Conservation (phyloP, 306 rosid species). For the Cucumis cinereus region DNA sequence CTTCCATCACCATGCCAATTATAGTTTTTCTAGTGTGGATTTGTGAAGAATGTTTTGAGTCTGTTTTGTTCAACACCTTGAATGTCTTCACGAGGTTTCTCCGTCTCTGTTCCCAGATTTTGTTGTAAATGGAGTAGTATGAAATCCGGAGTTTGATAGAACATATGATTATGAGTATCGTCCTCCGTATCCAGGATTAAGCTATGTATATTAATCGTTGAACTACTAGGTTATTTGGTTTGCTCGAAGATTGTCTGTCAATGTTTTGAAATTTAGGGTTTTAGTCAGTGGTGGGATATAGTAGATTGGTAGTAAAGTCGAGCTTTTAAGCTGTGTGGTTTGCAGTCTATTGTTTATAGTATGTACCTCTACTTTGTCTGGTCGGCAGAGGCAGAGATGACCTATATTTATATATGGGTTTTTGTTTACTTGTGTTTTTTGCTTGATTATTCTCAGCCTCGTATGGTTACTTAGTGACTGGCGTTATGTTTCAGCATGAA, state of each 20-base stretch:
- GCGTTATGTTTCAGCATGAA: not conserved
- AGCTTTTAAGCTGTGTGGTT: not conserved
- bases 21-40: not conserved
- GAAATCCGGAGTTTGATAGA: not conserved
- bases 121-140: not conserved
- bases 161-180: not conserved
- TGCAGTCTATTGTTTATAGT: not conserved
- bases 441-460: not conserved
- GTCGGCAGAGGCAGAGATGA: not conserved
- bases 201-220: too few species aligned
- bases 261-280: not conserved
- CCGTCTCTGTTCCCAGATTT: not conserved
- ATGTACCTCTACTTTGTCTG: not conserved
- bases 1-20: not conserved
- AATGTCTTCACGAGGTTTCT: not conserved
- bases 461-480: not conserved
- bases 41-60: not conserved
- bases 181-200: not conserved
- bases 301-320: not conserved
- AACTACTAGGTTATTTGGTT: not conserved
- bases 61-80: not conserved
- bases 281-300: not conserved
- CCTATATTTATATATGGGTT: not conserved
- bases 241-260: not conserved
- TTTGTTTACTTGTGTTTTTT: not conserved